Percentiles rank a stretch among this genome's conserved stretches.
Conservation (phyloP, 495 filamentous ascomycete species). For the Daldinia concentrica region DNA sequence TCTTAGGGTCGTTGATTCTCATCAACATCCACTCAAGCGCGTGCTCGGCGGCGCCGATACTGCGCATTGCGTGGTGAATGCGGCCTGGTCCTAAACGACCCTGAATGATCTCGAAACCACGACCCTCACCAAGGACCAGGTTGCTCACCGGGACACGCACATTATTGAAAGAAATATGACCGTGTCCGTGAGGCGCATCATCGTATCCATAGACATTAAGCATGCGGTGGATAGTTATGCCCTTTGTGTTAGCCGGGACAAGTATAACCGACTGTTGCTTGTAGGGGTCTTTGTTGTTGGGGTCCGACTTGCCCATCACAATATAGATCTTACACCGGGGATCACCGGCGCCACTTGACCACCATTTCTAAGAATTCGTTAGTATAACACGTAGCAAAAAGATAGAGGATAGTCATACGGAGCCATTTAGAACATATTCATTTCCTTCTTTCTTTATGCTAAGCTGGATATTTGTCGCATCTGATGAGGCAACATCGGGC, state of each 20-base stretch:
- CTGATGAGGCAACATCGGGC: slow-evolving; percentile 82
- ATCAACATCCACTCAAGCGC: slow-evolving; percentile 90
- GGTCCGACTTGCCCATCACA: slow-evolving; percentile 87
- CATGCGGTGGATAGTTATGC: slow-evolving; percentile 86
- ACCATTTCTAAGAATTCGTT: slow-evolving; percentile 78
- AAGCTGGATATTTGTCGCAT: slow-evolving; percentile 88
- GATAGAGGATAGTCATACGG: slow-evolving; percentile 58
- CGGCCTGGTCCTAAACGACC: slow-evolving; percentile 90
- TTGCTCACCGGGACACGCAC: slow-evolving; percentile 81
- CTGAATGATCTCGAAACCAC: slow-evolving; percentile 97
- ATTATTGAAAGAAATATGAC: slow-evolving; percentile 84
- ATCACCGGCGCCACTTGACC: slow-evolving; percentile 91
- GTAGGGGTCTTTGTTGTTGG: slow-evolving; percentile 76
- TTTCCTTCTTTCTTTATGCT: slow-evolving; percentile 81
- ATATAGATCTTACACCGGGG: slow-evolving; percentile 89
- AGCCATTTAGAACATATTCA: slow-evolving; percentile 86
- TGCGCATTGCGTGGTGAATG: slow-evolving; percentile 94
- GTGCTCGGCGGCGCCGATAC: slow-evolving; percentile 84
- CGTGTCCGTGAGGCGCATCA: slow-evolving; percentile 93
- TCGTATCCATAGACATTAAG: slow-evolving; percentile 92
- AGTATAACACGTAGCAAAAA: neutral
- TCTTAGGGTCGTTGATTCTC: slow-evolving; percentile 86
- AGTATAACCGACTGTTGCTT: slow-evolving; percentile 89
- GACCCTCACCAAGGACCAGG: slow-evolving; percentile 86
- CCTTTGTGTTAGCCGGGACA: slow-evolving; percentile 76